Evolutionary conservation across 768 basidiomycete species (phyloP), one percentile per base, ranked within the genome.

Genomic region (Cystoderma amianthinum): DNA sequence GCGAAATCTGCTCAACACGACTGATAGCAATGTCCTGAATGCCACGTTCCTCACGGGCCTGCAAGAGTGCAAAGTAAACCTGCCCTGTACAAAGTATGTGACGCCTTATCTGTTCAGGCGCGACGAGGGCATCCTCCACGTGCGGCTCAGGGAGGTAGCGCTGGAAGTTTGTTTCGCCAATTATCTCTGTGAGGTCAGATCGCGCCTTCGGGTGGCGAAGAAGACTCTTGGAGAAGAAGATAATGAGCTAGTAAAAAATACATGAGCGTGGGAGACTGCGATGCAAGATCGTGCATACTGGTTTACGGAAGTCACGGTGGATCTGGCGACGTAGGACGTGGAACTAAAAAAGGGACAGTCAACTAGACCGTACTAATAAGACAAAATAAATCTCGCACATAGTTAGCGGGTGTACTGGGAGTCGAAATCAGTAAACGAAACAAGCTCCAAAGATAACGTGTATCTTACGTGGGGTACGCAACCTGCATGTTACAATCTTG

Each of bases 401-500:
- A 95, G 72, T 95, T 97, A 38, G 93, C 87, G 5, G 96, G 94
- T 1, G 95, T 95, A 18, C 87, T 89, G 46, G 3, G 38, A 4
- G 48, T 53, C 41, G 39, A 16, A 34, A 40, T 4, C n/a, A 34
- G 0, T 4, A 25, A 32, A 32, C 10, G 9, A 12, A 18, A 32
- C 36, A 28, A 18, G 19, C 20, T 11, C 44, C 42, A 20, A 2
- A 21, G 15, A 30, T 30, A 30, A 30, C 28, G 15, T 16, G 34
- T 9, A 25, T 72, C 85, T 62, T 57, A 88, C 85, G 93, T 93
- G 3, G 93, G 89, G 65, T 98, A 98, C 20, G 95, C 91, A 50
- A 99, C 85, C 66, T 98, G 96, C 90, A 98, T 91, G 60, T 98
- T 99, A 65, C 94, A 96, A 60, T 99, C 96, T 68, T 99, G 96